Evolutionary conservation across 2,329 filamentous ascomycete genomes (phyloP), one percentile per base, ranked within the genome.

Genomic region (Akanthomyces uredinophilus): DNA sequence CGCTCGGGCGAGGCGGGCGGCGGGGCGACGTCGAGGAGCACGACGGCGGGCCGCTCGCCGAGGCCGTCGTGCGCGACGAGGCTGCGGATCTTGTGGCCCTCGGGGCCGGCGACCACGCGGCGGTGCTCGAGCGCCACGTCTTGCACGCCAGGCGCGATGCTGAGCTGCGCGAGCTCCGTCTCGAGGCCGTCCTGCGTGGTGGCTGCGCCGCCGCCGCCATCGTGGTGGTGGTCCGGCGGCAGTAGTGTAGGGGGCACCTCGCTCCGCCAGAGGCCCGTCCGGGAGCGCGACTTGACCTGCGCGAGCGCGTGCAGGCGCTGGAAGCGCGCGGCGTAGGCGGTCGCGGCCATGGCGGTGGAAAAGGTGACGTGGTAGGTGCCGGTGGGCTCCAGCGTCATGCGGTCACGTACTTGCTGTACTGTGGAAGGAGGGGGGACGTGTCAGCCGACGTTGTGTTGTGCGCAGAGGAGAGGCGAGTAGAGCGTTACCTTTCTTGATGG

Each of bases 281-380:
- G 53, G 59, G 69, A 67, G 71, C 75, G 56, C 64, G 70, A 63
- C 49, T 69, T 72, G 52, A 70, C 64, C 16, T 68, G 70, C 56
- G 70, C 66, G 52, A 75, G 70, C 24, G 66, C 65, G 55, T 75
- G 69, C 16, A 77, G 68, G 44, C 72, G 74, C 22, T 70, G 64
- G 62, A 77, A 64, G 57, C 72, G 71, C 61, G 70, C 69, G 60
- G 83, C 80, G 72, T 90, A 93, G 46, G 83, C 78, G 8, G 77
- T 71, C 0, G 89, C 89, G 14, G 86, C 83, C n/a, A 78, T 75
- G 20, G 76, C 70, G 24, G 78, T 82, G 64, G 82, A 78, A 77
- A 93, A 94, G 60, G 90, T 78, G 61, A 94, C 76, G 73, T 84
- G 87, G 75, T 92, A 93, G 68, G 81, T 81, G 63, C 85, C 86